Evolutionary conservation across 768 basidiomycete species (phyloP).

Genomic region (Boletus coccyginus): DNA sequence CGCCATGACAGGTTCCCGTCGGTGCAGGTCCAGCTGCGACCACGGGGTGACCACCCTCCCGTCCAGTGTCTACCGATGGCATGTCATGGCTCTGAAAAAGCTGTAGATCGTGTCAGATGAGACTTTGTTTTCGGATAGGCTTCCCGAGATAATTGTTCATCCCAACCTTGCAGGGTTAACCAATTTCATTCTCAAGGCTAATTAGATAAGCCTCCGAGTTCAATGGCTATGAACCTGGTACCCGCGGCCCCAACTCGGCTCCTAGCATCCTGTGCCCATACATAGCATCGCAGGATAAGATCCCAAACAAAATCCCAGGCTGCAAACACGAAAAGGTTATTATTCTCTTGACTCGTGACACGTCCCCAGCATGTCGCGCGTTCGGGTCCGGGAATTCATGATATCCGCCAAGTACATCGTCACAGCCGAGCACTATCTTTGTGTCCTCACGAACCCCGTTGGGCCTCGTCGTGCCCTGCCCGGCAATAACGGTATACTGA

Average conservation of each 20-base stretch:
- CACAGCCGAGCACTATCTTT: slow-evolving; percentile 7
- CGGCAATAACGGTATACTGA: slow-evolving; percentile 1
- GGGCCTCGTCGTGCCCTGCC: neutral
- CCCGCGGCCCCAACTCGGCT: slow-evolving; percentile 13
- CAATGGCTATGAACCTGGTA: slow-evolving; percentile 16
- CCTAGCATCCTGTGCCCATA: slow-evolving; percentile 15
- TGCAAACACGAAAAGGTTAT: slow-evolving; percentile 1
- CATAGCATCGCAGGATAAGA: slow-evolving; percentile 5
- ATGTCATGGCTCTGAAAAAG: slow-evolving; percentile 2
- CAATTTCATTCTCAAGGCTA: slow-evolving; percentile 17
- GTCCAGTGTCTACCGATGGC: slow-evolving; percentile 4
- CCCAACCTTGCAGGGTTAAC: slow-evolving; percentile 17
- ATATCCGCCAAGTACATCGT: slow-evolving; percentile 12
- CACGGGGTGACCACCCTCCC: slow-evolving; percentile 18
- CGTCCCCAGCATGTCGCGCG: neutral
- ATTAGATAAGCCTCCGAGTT: slow-evolving; percentile 34
- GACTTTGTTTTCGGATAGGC: slow-evolving; percentile 8
- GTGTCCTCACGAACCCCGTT: slow-evolving; percentile 5
- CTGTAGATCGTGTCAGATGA: slow-evolving; percentile 18
- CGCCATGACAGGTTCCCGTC: slow-evolving; percentile 28
- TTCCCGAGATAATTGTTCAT: slow-evolving; percentile 20
- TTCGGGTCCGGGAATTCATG: slow-evolving; percentile 19
- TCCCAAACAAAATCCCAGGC: neutral
- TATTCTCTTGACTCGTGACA: neutral
- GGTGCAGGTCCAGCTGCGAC: slow-evolving; percentile 29